Base-by-base conservation (phyloP, 805 yeast species). In the Starmerella apicola region DNA sequence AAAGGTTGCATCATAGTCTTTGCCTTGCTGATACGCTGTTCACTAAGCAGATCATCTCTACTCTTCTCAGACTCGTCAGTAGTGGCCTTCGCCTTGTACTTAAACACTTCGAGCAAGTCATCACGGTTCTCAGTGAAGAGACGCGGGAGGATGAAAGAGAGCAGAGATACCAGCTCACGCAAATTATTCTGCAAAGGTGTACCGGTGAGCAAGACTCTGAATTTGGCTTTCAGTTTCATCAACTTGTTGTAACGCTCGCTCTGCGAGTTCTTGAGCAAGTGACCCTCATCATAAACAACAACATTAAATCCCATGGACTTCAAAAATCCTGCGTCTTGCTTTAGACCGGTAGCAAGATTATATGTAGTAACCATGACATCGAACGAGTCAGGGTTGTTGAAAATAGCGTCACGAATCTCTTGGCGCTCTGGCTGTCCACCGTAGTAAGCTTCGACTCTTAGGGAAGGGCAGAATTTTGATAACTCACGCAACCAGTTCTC, bases 1-100 rank as follows among this genome's bases (percentile, higher is more conserved):
- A 91, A 91, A 3, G 99, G 99, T 2, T 93, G 81, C 97, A 91
- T 88, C 96, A 91, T 88, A 4, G 91, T 80, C 58, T 83, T 84
- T 3, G 99, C 99, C 55, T 85, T 81, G 25, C 76, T 70, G 46
- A 91, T 85, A 0, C 98, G 93, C 61, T 88, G 94, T 49, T 79
- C 81, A 0, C 96, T 83, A 30, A 91, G 63, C 32, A 91, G 66
- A 50, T 41, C 56, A 54, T 45, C 46, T 51, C 53, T 56, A 38
- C 42, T 38, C 38, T 47, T 41, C 20, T 37, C 49, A 8, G 37
- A 38, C 24, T 46, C 50, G 3, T 62, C 54, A 20, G 65, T 63
- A 13, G 72, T 70, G 1, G 94, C 81, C 38, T 76, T 77, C 3
- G 85, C 88, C 58, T 78, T 79, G 61, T 86, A 95, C 59, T 81